These are phyloP conservation scores for Syzygium syzygioides DNA, from an alignment of 441 rosid species.

Conservation along the genomic window DNA sequence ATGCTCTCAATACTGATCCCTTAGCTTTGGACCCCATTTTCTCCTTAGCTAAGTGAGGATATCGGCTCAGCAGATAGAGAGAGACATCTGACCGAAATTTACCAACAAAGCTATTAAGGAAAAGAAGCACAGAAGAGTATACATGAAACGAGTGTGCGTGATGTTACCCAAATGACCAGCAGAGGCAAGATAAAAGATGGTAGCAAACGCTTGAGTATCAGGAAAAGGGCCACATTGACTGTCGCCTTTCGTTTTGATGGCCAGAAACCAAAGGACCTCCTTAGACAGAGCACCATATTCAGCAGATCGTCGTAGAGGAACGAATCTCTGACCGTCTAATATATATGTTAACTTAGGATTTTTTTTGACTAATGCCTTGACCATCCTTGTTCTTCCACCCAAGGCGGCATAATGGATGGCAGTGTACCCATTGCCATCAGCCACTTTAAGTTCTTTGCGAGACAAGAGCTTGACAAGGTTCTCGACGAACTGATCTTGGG, in stretches of 20 bases:
- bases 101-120: neutral
- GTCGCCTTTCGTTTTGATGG: neutral
- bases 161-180: neutral
- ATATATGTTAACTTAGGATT: neutral
- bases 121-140: neutral
- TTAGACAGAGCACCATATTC: neutral
- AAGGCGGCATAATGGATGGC: neutral
- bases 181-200: neutral
- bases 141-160: neutral
- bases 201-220: neutral
- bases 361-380: neutral
- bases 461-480: neutral
- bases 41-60: too few relatives aligned
- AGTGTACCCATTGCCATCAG: neutral
- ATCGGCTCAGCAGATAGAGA: neutral
- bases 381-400: neutral
- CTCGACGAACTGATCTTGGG: neutral
- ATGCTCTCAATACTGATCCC: neutral
- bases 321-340: neutral
- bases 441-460: neutral
- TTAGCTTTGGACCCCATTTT: too few relatives aligned
- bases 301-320: neutral
- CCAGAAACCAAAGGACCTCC: neutral
- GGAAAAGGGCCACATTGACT: neutral
- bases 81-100: neutral